phyloP scores from a whole-genome alignment of 2,329 filamentous ascomycete species.

The Diplodia corticola region DNA sequence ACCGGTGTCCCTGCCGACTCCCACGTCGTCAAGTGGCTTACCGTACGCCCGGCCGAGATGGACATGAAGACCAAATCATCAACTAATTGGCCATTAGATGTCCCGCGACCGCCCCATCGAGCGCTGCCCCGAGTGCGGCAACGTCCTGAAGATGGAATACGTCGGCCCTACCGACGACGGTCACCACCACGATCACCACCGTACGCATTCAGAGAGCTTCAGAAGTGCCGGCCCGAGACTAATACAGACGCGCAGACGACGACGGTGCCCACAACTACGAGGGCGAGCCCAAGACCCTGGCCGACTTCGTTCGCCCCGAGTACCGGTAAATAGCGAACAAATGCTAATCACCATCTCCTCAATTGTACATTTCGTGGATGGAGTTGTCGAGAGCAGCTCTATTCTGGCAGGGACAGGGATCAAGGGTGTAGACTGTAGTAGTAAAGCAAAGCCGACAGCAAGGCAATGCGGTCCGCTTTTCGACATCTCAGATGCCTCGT shows the following conservation, averaged over 20 bases:
- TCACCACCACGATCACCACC: constrained; percentile 56
- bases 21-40: constrained; percentile 87
- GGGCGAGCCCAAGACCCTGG: constrained; percentile 89
- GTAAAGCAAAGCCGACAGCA: constrained; percentile 10
- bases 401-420: constrained; percentile 5
- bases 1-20: constrained; percentile 92
- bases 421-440: constrained; percentile 20
- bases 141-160: constrained; percentile 97
- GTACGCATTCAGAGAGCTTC: constrained; percentile 19
- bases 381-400: constrained; percentile 14
- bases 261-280: constrained; percentile 59
- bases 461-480: not conserved
- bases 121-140: constrained; percentile 95
- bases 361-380: constrained; percentile 17
- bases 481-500: not conserved
- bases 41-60: constrained; percentile 56
- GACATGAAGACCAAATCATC: constrained; percentile 23
- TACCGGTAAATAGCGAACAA: constrained; percentile 66
- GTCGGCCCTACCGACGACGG: constrained; percentile 79
- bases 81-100: constrained; percentile 54
- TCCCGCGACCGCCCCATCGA: constrained; percentile 87
- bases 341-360: constrained; percentile 5
- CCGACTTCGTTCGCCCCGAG: constrained; percentile 91
- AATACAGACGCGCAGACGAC: constrained; percentile 32
- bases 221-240: not conserved